Conservation (phyloP, 306 rosid genomes). For the Biancaea sappan region DNA sequence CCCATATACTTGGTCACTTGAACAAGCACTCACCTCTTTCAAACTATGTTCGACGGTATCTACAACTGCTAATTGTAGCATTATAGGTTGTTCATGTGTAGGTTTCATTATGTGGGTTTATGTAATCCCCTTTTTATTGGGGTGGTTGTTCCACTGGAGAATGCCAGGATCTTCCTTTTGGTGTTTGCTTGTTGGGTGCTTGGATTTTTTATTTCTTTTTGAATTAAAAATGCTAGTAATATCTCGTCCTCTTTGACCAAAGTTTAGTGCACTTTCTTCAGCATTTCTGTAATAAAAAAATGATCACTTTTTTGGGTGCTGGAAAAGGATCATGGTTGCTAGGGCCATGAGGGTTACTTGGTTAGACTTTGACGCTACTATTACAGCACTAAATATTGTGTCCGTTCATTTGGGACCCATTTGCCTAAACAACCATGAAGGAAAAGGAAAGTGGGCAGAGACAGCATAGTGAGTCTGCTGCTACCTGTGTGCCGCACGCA, state of each 20-base stretch:
- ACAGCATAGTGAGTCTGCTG: no score
- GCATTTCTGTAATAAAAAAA: background rate
- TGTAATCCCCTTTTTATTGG: background rate
- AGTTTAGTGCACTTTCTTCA: background rate
- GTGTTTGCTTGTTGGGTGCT: constrained; percentile 35
- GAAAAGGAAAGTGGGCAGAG: background rate
- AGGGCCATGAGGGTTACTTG: background rate
- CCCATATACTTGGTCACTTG: constrained; percentile 84
- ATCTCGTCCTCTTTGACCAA: constrained; percentile 45
- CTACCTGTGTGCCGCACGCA: background rate
- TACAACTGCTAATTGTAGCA: constrained; percentile 1
- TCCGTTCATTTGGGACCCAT: constrained; percentile 42
- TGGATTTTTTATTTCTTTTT: constrained; percentile 4
- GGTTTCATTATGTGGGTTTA: background rate
- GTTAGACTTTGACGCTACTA: background rate
- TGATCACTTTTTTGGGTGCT: background rate
- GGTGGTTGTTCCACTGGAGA: constrained; percentile 31
- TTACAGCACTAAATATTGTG: constrained; percentile 21
- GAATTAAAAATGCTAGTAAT: constrained; percentile 16
- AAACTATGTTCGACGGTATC: background rate
- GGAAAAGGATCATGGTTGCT: constrained; percentile 22
- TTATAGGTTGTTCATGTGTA: background rate
- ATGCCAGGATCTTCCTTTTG: constrained; percentile 44
- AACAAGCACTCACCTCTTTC: background rate
- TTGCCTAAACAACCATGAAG: background rate